Conservation (phyloP, 2,329 filamentous ascomycete genomes). For the Akanthomyces dipterigenus region DNA sequence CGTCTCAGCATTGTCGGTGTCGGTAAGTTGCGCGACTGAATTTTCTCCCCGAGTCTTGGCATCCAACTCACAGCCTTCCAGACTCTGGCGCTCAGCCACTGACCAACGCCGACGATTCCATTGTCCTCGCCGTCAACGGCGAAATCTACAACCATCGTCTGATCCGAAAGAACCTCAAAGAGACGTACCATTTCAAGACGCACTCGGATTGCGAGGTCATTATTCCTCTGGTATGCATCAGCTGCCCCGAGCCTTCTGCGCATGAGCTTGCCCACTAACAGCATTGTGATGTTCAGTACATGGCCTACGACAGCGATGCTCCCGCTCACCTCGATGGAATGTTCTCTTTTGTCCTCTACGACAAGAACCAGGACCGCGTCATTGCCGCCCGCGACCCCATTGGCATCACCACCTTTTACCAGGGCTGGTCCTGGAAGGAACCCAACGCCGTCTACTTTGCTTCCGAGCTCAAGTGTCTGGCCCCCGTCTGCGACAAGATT, state of each 20-base stretch:
- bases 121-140: slow-evolving; percentile 94
- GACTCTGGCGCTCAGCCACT: slow-evolving; percentile 94
- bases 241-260: neutral
- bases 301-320: slow-evolving; percentile 85
- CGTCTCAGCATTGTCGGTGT: slow-evolving; percentile 96
- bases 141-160: slow-evolving; percentile 99
- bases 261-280: neutral
- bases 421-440: slow-evolving; percentile 80
- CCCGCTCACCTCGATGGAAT: slow-evolving; percentile 95
- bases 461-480: slow-evolving; percentile 89
- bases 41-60: slow-evolving; percentile 4
- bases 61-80: slow-evolving; percentile 30
- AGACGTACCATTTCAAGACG: slow-evolving; percentile 93
- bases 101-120: slow-evolving; percentile 80
- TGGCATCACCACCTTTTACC: slow-evolving; percentile 94
- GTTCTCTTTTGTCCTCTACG: slow-evolving; percentile 98
- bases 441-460: slow-evolving; percentile 89
- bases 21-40: slow-evolving; percentile 48
- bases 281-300: slow-evolving; percentile 54
- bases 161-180: slow-evolving; percentile 79
- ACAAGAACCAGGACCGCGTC: slow-evolving; percentile 87
- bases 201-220: slow-evolving; percentile 98
- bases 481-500: slow-evolving; percentile 92
- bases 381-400: slow-evolving; percentile 95
- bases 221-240: slow-evolving; percentile 72